Base-by-base conservation (phyloP, 108 stramenopile genomes). In the Nitzschia sp. region DNA sequence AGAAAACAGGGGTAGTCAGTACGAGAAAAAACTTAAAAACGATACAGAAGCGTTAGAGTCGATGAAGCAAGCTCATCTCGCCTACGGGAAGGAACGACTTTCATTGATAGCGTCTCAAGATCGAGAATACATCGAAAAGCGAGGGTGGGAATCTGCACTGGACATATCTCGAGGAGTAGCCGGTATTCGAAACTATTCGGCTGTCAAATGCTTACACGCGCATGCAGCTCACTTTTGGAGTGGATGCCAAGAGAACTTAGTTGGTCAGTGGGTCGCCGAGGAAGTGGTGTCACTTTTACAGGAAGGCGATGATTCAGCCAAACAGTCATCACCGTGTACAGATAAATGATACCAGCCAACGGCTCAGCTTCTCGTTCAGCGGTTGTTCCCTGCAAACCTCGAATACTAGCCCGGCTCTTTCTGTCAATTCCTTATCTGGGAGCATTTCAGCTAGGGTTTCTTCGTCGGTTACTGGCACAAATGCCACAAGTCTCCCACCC, bases 171-270 rank as follows among this genome's bases (percentile, higher is more conserved):
- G 89, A 30, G 92, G 93, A 13, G 88, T 94, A 32, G 93, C 93
- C 17, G 93, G 93, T 15, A 91, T 94, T 44, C 79, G 83, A 17
- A 84, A 85, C 50, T 56, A 41, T 44, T 65, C 65, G 53, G 65
- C 72, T 47, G 72, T 94, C 76, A 94, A 94, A 45, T 94, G 93
- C 68, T 65, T 94, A 32, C 93, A 94, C 68, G 84, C 93, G 4
- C 93, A 94, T 78, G 81, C 77, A 4, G 93, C 93, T 8, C 93
- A 94, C 61, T 89, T 82, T 67, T 73, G 90, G 75, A 87, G 86
- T 56, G 82, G 84, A 13, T 76, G 75, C 56, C 53, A 71, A 17
- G 85, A 88, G 29, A 94, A 94, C 58, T 56, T 94, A 16, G 80
- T 94, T 44, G 93, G 93, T 15, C 75, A 80, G 53, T 91, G 90